Base-by-base conservation (phyloP, 257 asterid genomes). In the Ilex asprella region DNA sequence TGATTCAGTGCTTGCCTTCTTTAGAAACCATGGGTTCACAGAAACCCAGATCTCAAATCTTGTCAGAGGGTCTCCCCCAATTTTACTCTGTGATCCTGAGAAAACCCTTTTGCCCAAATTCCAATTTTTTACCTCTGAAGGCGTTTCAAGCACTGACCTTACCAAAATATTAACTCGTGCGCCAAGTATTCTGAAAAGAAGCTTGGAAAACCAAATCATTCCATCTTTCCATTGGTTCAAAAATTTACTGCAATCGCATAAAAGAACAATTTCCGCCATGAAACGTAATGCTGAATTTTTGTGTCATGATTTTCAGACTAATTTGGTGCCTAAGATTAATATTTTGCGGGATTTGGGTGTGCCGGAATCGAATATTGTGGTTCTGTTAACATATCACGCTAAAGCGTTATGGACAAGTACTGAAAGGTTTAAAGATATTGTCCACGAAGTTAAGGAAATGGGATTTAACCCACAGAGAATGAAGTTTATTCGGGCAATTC, bases 81-180 rank as follows among this genome's bases (percentile, higher is more conserved):
- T 72, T 14, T 41, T 67, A 9, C 12, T 52, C 21, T 35, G 46
- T 56, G 31, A 31, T 49, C 65, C 73, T 46, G 60, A 67, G 57
- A 47, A 66, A 13, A 65, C 64, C 60, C 63, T 59, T 68, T 49
- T 73, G 74, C 74, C 74, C 47, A 68, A 73, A 61, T 55, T 73
- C 16, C 52, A 59, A 4, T 73, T 68, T 73, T 59, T 68, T 7
- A 9, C 47, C 35, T 73, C 70, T 12, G 54, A 50, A 3, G 78
- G 78, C 9, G 27, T 67, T 31, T 6, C 64, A 46, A 12, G 5
- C 31, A 13, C n/a, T 2, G 54, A 59, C 29, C 46, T 53, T 50
- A 30, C 60, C 31, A 11, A 2, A 0, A 29, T 65, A 2, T 7
- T 73, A 2, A 27, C 59, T 31, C 9, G n/a, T n/a, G n/a, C n/a